phyloP scores from a whole-genome alignment of 2,329 filamentous ascomycete species.

The Cladophialophora exuberans region DNA sequence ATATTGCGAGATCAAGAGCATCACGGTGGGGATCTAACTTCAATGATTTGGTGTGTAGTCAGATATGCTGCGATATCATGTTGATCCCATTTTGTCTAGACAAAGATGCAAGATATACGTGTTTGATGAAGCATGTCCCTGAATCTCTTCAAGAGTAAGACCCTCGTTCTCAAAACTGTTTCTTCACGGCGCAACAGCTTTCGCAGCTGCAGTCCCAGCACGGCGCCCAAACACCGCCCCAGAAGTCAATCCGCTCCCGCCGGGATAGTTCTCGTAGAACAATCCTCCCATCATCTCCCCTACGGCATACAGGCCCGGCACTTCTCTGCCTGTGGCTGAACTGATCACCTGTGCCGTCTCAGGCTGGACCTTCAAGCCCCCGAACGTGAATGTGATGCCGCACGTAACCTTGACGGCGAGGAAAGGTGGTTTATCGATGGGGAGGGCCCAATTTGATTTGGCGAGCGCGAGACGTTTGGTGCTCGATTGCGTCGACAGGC shows the following conservation, averaged over 20 bases:
- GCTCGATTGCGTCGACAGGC: conserved; percentile 62
- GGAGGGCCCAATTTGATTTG: conserved; percentile 70
- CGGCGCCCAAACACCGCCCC: conserved; percentile 58
- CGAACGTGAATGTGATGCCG: conserved; percentile 71
- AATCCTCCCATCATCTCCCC: conserved; percentile 70
- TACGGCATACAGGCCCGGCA: conserved; percentile 62
- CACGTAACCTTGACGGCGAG: conserved; percentile 66
- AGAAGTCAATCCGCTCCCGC: conserved; percentile 64
- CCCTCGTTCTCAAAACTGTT: not conserved
- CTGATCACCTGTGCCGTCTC: conserved; percentile 58
- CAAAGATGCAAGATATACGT: not conserved
- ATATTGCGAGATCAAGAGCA: conserved; percentile 73
- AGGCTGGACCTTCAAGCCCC: conserved; percentile 61
- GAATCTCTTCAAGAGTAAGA: no score
- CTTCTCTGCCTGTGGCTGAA: conserved; percentile 46
- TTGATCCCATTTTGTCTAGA: not conserved
- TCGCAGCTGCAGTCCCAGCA: conserved; percentile 44
- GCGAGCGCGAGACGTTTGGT: conserved; percentile 48
- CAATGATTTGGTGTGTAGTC: not conserved
- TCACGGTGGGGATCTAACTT: conserved; percentile 55
- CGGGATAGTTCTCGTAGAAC: conserved; percentile 67
- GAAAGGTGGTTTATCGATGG: conserved; percentile 61
- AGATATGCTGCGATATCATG: not conserved
- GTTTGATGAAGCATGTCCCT: not conserved
- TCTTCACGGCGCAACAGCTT: not conserved